Conservation (phyloP, 2,329 filamentous ascomycete genomes). For the Alternaria longipes region DNA sequence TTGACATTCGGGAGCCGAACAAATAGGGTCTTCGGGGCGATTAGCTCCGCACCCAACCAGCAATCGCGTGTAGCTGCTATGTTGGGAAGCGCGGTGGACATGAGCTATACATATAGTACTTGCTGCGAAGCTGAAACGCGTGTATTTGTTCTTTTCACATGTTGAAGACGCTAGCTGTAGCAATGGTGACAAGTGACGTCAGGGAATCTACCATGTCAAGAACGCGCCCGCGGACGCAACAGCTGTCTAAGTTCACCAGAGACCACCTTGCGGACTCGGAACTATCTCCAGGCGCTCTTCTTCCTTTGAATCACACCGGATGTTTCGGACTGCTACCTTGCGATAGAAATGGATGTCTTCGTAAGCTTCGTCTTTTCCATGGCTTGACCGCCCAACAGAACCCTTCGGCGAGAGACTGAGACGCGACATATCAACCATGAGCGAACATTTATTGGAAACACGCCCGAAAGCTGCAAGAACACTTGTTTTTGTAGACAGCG, state of each 20-base stretch:
- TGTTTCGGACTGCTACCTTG: neutral
- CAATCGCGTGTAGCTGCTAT: neutral
- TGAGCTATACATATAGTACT: neutral
- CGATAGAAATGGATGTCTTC: neutral
- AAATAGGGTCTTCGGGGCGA: conserved; percentile 7
- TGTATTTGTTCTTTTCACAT: neutral
- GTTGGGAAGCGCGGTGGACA: neutral
- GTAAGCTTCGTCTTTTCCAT: neutral
- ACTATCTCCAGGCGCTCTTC: neutral
- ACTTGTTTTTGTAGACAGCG: neutral
- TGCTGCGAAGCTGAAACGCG: neutral
- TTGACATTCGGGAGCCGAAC: neutral
- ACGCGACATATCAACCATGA: neutral
- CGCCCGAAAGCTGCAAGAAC: neutral
- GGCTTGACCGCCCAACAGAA: neutral
- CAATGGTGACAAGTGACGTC: neutral
- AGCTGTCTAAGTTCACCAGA: neutral
- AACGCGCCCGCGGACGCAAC: neutral
- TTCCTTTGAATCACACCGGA: neutral
- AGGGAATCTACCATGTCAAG: neutral
- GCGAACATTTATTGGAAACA: neutral
- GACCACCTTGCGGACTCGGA: neutral
- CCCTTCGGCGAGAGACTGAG: neutral
- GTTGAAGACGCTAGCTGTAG: neutral
- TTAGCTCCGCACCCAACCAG: neutral